Conservation (phyloP, 169 alveolate species). For the Cryptosporidium parvum region DNA sequence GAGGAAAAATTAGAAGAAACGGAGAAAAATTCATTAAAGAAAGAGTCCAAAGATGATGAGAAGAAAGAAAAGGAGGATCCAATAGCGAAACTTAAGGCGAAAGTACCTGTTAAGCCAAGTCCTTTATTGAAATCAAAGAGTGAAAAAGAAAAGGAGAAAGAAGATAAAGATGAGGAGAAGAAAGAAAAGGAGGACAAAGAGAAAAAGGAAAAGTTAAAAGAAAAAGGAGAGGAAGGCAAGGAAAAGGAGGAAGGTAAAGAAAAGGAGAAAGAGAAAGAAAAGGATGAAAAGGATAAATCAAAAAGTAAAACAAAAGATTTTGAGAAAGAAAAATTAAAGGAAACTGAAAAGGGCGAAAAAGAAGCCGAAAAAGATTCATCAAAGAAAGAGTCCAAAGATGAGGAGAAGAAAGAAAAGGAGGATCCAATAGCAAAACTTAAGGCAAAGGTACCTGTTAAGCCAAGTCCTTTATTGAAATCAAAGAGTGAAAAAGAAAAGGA, state of each 20-base stretch:
- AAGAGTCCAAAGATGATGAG: background rate
- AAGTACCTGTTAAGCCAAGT: background rate
- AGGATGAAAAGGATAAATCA: background rate
- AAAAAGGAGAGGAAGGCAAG: background rate
- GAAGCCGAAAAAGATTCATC: background rate
- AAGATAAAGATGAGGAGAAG: conserved; percentile 1
- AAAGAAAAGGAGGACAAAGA: background rate
- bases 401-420: background rate
- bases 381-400: background rate
- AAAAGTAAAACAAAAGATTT: background rate
- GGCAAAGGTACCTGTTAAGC: background rate
- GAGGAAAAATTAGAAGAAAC: background rate
- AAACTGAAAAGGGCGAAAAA: background rate
- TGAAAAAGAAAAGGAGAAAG: background rate
- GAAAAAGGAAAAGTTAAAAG: background rate
- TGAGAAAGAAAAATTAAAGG: background rate
- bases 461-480: conserved; percentile 4
- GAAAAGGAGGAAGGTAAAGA: background rate
- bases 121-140: background rate
- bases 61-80: background rate
- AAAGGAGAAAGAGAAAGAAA: background rate
- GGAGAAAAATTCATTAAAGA: background rate
- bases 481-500: background rate
- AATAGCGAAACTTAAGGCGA: conserved; percentile 10
- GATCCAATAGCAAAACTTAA: background rate